Base-by-base conservation (phyloP, 2,329 filamentous ascomycete species). In the Canariomyces notabilis region DNA sequence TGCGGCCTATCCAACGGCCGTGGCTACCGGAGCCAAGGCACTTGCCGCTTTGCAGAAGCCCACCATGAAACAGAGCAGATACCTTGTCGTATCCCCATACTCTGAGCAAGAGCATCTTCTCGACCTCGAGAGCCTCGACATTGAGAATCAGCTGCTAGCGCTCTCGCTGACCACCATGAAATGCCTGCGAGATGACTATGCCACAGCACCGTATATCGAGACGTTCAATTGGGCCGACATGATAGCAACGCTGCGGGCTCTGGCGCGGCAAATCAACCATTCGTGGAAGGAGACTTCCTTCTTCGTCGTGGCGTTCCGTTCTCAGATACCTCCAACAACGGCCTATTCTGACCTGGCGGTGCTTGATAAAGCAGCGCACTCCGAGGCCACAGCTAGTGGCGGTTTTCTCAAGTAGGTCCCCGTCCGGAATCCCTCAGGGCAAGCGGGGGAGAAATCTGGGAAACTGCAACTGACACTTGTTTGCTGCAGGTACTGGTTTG, bases 241-340 rank as follows among this genome's bases (percentile, higher is more conserved):
- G 12, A 70, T 93, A 9, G 66, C 69, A 4, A 68, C 76, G 23
- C 67, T 93, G 42, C 73, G 68, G 46, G 60, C 69, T 2, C 69
- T 89, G 2, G 67, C 72, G 9, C 56, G 58, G 2, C 62, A 67
- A 7, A 73, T 74, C 11, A 67, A 67, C 5, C 67, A 75, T 53
- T 50, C 47, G 2, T 91, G 85, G 80, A 75, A 71, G 44, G 70
- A 75, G 49, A 76, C 74, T 40, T 74, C 71, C 21, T 95, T 91
- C 69, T 95, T 91, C 67, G 82, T 93, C 46, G 89, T 95, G 33
- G 83, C 83, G 4, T 95, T 95, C 67, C 78, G 87, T 14, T 91
- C 86, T 5, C 77, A 74, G 53, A 79, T 95, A 46, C 80, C 82
- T 31, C 72, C 76, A 2, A 77, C 73, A 11, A 85, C 83, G 1